Percentiles rank a stretch among this genome's conserved stretches.
These are phyloP conservation scores for Puccinia novopanici DNA, from an alignment of 1,284 basidiomycete genomes.

Conservation along the genomic window DNA sequence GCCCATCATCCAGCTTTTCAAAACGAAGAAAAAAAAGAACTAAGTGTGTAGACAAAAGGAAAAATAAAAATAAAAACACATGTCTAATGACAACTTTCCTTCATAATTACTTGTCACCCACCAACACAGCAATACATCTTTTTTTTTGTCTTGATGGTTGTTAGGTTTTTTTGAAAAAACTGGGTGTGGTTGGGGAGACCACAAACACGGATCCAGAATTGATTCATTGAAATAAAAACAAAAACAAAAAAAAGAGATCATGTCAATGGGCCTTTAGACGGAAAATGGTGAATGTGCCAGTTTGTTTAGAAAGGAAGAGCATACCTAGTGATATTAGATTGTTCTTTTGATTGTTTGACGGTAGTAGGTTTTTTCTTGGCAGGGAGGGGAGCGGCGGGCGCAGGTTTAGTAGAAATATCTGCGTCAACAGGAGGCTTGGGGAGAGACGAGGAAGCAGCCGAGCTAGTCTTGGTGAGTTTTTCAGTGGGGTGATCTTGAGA, in stretches of 20 bases:
- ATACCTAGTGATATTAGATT: conserved; percentile 24
- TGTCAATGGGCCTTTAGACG: neutral
- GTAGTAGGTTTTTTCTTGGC: conserved; percentile 2
- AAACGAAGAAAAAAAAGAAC: too few relatives aligned
- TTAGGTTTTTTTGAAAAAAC: neutral
- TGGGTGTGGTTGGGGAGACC: neutral
- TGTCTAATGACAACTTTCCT: too few relatives aligned
- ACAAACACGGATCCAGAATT: neutral
- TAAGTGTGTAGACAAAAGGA: too few relatives aligned
- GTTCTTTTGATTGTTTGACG: neutral
- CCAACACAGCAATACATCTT: too few relatives aligned
- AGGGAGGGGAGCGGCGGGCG: neutral
- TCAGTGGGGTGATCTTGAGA: neutral
- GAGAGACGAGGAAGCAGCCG: neutral
- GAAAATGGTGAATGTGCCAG: neutral
- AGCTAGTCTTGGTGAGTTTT: neutral
- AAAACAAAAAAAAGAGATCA: too few relatives aligned
- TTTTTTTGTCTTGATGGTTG: too few relatives aligned
- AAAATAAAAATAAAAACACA: too few relatives aligned
- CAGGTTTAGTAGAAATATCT: neutral
- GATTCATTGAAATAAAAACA: too few relatives aligned
- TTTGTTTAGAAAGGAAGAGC: neutral
- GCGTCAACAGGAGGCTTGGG: neutral
- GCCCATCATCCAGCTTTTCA: too few relatives aligned
- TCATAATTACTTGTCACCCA: too few relatives aligned